Base-by-base conservation (phyloP, 371 early-diverging fungal genomes). In the Rhizopus delemar region DNA sequence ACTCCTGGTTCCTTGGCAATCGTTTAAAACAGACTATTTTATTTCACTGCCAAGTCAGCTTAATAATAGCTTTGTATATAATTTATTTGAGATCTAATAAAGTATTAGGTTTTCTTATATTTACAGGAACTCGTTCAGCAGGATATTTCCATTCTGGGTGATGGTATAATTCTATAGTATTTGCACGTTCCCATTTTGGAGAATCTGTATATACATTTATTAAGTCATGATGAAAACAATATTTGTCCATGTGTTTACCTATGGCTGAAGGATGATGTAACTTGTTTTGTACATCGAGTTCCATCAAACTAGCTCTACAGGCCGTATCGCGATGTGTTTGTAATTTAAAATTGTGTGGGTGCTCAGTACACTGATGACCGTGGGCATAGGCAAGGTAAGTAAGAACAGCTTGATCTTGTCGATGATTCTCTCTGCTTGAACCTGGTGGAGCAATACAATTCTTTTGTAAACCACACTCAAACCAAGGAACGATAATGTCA, bases 361-460 rank as follows among this genome's bases (percentile, higher is more conserved):
- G 49, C 11, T 59, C 52, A 9, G 50, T 63, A 46, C 80, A 80
- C 22, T 73, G 48, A 58, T 70, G 63, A 16, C 75, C 77, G 60
- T 62, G 63, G n/a, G 52, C 45, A 58, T 80, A 80, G 12, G 69
- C 86, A 7, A 87, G 52, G 54, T 71, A 84, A n/a, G 86, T 84
- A 29, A 87, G 57, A 9, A 71, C 83, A 3, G 87, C 84, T 56
- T 87, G 87, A 52, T 87, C 87, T 62, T 87, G 87, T 32, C 87
- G 73, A 69, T 87, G 87, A 51, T 87, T 87, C 7, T 59, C 41
- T 28, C 87, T 69, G 28, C 73, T 75, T 3, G 86, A 85, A 0
- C 86, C 87, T 35, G 68, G 60, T n/a, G 87, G 87, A 2, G 87
- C 87, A 43, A 87, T 85, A 56, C 87, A 87, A 3, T 70, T 67